Evolutionary conservation across 2,329 filamentous ascomycete species (phyloP), one percentile per base, ranked within the genome.

Genomic region (Arthrobotrys musiformis): DNA sequence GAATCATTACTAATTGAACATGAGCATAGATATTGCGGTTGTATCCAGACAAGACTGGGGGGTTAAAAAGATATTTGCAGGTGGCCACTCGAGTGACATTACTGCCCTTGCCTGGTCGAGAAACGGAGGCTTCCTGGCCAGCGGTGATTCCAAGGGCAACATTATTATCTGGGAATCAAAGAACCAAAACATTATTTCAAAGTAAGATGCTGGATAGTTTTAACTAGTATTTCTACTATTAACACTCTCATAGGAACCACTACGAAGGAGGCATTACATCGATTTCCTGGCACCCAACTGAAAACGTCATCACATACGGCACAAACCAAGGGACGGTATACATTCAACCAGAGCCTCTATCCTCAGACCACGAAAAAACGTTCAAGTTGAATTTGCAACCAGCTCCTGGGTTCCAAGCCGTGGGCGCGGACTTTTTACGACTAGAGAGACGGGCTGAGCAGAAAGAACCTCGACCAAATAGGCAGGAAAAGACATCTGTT

Each of bases 281-380:
- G 79, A 86, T 99, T 73, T 88, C 89, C 30, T 99, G 95, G 94
- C 95, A 99, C 81, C 94, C 94, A 4, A 91, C 88, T 0, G 90
- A 93, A 79, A 99, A 99, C 81, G 89, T 94, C 1, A 84, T 95
- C 0, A 96, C 94, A 0, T 97, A 98, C 81, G 96, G 94, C 0
- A 98, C 93, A 40, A 92, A 91, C 0, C 92, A 97, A 73, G 95
- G 96, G 78, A 93, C 97, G 83, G 89, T 98, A 11, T 98, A 93
- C 82, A 98, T 98, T 68, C 92, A 94, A 82, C 90, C 90, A 9
- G 89, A 92, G 66, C 90, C 91, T 79, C 84, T 92, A 2, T 85
- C 88, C 1, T 85, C 87, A 24, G 88, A 91, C 80, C 89, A 88
- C 81, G 83, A 85, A 1, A 83, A 86, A 17, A 82, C 90, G 26